A percentile compares a stretch with the other conserved stretches of the same genome.
Evolutionary conservation across 305 asterid species (phyloP).

Genomic region (Lippia alba): DNA sequence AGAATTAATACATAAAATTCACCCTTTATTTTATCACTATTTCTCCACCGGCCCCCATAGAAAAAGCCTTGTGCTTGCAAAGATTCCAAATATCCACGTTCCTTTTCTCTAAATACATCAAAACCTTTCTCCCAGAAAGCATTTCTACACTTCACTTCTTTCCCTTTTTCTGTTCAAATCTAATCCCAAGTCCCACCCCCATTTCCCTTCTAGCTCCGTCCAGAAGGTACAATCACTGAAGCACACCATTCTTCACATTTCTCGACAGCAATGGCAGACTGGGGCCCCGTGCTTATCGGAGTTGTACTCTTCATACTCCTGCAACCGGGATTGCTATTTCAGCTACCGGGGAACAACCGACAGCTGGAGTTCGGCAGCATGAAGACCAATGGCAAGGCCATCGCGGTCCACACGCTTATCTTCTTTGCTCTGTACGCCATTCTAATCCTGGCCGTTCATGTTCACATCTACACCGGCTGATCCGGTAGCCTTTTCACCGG

Average conservation of each 20-base stretch:
- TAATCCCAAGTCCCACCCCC: background rate
- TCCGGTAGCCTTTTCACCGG: conserved; percentile 1
- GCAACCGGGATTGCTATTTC: conserved; percentile 85
- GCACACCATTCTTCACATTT: background rate
- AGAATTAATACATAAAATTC: too few relatives aligned
- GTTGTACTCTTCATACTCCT: conserved; percentile 82
- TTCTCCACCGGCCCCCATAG: background rate
- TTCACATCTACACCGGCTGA: conserved; percentile 91
- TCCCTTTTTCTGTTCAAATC: background rate
- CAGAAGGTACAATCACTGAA: background rate
- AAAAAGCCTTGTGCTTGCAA: background rate
- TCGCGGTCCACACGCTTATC: conserved; percentile 84
- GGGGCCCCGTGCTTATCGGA: conserved; percentile 92
- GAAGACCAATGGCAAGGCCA: conserved; percentile 94
- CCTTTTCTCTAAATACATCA: conserved; percentile 22
- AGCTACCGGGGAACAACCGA: conserved; percentile 76
- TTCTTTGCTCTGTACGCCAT: conserved; percentile 84
- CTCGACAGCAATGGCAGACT: conserved; percentile 75
- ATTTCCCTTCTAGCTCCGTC: background rate
- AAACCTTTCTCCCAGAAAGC: background rate
- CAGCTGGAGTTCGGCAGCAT: conserved; percentile 80
- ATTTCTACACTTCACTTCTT: background rate
- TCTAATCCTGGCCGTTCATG: conserved; percentile 74
- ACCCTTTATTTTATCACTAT: too few relatives aligned
- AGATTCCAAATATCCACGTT: conserved; percentile 22